These are phyloP conservation scores for Entoloma clypeatum DNA, from an alignment of 1,284 basidiomycete genomes.

Conservation along the genomic window DNA sequence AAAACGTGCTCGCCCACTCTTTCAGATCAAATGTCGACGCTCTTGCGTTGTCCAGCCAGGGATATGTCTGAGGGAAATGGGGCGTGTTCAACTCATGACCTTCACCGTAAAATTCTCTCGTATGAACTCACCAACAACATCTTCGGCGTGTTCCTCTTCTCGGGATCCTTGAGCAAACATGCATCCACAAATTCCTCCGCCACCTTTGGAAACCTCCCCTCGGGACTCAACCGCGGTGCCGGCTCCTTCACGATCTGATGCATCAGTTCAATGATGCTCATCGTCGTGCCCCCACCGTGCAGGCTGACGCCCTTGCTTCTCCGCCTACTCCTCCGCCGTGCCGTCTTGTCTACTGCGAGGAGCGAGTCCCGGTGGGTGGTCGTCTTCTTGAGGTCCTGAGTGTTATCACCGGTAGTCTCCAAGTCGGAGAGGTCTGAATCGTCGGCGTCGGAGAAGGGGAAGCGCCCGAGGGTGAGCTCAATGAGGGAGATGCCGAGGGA, in stretches of 20 bases:
- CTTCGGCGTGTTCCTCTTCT: too few relatives aligned
- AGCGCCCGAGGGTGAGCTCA: conserved; percentile 90
- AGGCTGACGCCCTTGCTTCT: conserved; percentile 85
- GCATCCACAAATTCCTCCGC: conserved; percentile 78
- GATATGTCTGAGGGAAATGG: too few relatives aligned
- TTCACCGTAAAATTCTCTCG: too few relatives aligned
- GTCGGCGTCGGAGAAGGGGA: conserved; percentile 82
- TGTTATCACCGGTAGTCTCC: conserved; percentile 17
- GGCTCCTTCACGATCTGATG: conserved; percentile 98
- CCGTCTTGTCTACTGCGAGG: conserved; percentile 20
- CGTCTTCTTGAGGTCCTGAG: conserved; percentile 32
- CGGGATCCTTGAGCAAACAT: conserved; percentile 81
- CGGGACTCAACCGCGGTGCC: conserved; percentile 72
- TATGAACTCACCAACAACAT: too few relatives aligned
- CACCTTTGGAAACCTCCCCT: conserved; percentile 65
- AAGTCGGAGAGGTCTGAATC: conserved; percentile 45
- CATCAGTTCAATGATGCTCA: conserved; percentile 94
- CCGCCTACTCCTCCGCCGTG: conserved; percentile 47
- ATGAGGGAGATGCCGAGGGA: conserved; percentile 96
- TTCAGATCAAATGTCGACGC: too few relatives aligned
- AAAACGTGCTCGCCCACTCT: too few relatives aligned
- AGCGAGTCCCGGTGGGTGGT: conserved; percentile 27
- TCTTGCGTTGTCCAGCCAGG: too few relatives aligned
- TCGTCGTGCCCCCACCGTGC: conserved; percentile 90
- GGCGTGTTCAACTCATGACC: too few relatives aligned